Evolutionary conservation across 1,139 yeast species (phyloP), one percentile per base, ranked within the genome.

Genomic region (Protomyces lactucae-debilis): DNA sequence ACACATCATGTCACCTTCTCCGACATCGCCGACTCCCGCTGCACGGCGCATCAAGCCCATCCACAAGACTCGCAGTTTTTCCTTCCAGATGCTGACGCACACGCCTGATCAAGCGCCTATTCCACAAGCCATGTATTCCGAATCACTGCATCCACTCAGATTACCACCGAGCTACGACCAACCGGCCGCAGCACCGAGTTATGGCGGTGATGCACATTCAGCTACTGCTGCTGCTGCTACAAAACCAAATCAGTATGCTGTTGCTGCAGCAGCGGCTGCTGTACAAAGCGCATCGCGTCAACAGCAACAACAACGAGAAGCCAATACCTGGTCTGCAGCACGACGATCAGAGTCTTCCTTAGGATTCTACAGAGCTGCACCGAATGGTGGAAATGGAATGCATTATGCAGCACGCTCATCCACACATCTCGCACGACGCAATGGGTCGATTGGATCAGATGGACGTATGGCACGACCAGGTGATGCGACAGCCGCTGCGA

Each of bases 71-170:
- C 48, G 48, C 48, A 43, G 48, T 21, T 43, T 43, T 21, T 43
- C 48, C 18, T 51, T 59, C 18, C 63, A 59, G 23, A 59, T 59
- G 63, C 63, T 59, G 52, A 59, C 63, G 18, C 52, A 53, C 5
- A 52, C 57, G 8, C 63, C 63, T 12, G 46, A 36, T 40, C 52
- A 37, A 10, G 63, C 57, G 43, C 63, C 63, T 12, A 16, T 59
- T 28, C 45, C 45, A 32, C 53, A 59, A 32, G 53, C 53, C 52
- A 59, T 59, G 63, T 59, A 52, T 14, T 52, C 63, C 6, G 63
- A 59, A 52, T n/a, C 35, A 4, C 57, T 59, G 12, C 63, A 52
- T 37, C 63, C 63, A 10, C 25, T 59, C 25, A 48, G 63, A 25
- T 23, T 55, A 3, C 63, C 63, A 9, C 63, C 63, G 32, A 28